A percentile compares a stretch with the other conserved stretches of the same genome.
These are phyloP conservation scores for Arthrobotrys sinensis DNA, from an alignment of 2,329 filamentous ascomycete genomes.

Conservation along the genomic window DNA sequence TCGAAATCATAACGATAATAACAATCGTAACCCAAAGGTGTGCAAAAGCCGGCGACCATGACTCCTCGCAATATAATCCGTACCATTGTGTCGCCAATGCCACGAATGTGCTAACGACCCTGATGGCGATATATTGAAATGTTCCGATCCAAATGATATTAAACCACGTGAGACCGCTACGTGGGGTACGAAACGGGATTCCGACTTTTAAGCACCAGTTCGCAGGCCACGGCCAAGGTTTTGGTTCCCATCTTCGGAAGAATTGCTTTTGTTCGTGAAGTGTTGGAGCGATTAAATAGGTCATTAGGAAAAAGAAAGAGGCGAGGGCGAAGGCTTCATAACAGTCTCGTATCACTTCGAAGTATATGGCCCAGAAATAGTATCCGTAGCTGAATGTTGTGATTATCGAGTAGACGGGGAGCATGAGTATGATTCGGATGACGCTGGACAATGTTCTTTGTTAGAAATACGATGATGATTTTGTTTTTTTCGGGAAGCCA, in stretches of 20 bases:
- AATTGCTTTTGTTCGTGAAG: slow-evolving; percentile 86
- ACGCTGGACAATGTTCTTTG: slow-evolving; percentile 71
- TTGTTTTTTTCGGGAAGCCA: neutral
- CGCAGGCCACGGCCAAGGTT: slow-evolving; percentile 82
- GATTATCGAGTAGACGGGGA: slow-evolving; percentile 83
- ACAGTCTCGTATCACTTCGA: slow-evolving; percentile 83
- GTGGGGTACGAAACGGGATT: slow-evolving; percentile 73
- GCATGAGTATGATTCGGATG: slow-evolving; percentile 90
- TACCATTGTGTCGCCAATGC: slow-evolving; percentile 81
- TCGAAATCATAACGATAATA: slow-evolving; percentile 79
- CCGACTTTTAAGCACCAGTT: slow-evolving; percentile 77
- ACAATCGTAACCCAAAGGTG: slow-evolving; percentile 86
- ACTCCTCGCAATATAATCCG: slow-evolving; percentile 82
- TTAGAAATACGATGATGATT: slow-evolving; percentile 4
- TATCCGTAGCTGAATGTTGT: slow-evolving; percentile 81
- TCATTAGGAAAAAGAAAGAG: slow-evolving; percentile 87
- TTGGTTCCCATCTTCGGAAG: slow-evolving; percentile 78
- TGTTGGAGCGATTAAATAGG: slow-evolving; percentile 83
- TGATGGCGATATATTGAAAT: slow-evolving; percentile 88
- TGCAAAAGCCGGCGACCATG: slow-evolving; percentile 82
- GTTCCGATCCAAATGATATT: slow-evolving; percentile 87
- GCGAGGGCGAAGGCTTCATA: slow-evolving; percentile 92
- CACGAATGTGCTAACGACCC: slow-evolving; percentile 83
- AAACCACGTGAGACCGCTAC: slow-evolving; percentile 89
- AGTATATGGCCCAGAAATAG: slow-evolving; percentile 85